phyloP scores from a whole-genome alignment of 2,329 filamentous ascomycete genomes.

The Neoascochyta sp. region DNA sequence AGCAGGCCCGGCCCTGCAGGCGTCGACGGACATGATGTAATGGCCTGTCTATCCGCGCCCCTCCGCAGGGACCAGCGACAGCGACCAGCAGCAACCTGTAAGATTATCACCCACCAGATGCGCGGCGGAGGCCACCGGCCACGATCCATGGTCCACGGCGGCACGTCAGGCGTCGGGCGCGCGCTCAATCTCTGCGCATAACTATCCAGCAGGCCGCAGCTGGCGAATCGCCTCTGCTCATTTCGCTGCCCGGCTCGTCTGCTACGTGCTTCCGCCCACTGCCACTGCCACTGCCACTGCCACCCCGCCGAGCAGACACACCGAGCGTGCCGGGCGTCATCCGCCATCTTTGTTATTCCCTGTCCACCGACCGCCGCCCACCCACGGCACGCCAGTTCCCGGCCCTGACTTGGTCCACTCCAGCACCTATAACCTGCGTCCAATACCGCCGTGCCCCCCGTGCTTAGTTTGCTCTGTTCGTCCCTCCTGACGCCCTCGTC shows the following conservation, averaged over 20 bases:
- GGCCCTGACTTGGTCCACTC: conserved; percentile 15
- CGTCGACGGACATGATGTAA: conserved; percentile 29
- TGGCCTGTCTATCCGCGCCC: conserved; percentile 12
- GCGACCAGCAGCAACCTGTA: no score
- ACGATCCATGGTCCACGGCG: no score
- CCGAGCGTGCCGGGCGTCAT: conserved; percentile 22
- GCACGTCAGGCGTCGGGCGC: no score
- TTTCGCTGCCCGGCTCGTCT: no score
- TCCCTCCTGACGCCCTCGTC: conserved; percentile 17
- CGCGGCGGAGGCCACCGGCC: no score
- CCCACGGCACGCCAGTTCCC: conserved; percentile 11
- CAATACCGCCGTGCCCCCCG: conserved; percentile 31
- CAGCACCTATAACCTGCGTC: no score
- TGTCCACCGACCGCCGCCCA: conserved; percentile 11
- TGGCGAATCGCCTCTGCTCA: no score
- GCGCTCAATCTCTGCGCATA: conserved; percentile 5
- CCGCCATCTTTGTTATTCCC: conserved; percentile 12
- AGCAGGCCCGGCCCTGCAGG: conserved; percentile 14
- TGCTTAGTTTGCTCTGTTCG: conserved; percentile 11
- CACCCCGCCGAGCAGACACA: conserved; percentile 15
- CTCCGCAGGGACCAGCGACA: conserved; percentile 11
- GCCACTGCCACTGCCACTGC: conserved; percentile 11
- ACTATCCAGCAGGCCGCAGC: conserved; percentile 7
- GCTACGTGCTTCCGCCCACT: conserved; percentile 1
- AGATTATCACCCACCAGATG: no score